These are phyloP conservation scores for Polygonum aviculare DNA, from an alignment of 148 eudicot genomes.

Conservation along the genomic window DNA sequence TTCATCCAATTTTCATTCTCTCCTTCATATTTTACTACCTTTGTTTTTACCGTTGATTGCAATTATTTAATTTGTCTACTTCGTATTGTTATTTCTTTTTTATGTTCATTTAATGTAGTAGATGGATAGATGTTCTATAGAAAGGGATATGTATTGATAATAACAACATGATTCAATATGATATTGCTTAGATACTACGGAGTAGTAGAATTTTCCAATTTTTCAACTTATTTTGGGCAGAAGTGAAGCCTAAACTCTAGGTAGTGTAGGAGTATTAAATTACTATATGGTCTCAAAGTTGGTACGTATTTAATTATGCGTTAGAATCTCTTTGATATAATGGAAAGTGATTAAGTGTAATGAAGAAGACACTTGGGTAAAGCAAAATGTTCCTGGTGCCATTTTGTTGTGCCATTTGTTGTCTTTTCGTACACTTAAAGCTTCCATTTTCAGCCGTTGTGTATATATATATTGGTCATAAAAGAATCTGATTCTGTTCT, in stretches of 20 bases:
- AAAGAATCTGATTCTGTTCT: slow-evolving; percentile 1
- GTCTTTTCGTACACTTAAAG: background rate
- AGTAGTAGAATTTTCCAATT: too few relatives aligned
- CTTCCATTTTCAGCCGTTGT: background rate
- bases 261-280: too few relatives aligned
- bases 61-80: background rate
- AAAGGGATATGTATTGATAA: background rate
- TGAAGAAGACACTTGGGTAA: background rate
- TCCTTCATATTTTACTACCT: background rate
- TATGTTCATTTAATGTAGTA: background rate
- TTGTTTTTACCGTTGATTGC: background rate
- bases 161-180: too few relatives aligned
- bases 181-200: too few relatives aligned
- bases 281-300: background rate
- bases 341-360: background rate
- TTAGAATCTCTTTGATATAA: background rate
- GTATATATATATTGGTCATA: background rate
- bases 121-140: background rate
- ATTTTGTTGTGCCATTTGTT: slow-evolving; percentile 5
- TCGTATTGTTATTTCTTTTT: background rate
- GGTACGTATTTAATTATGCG: background rate
- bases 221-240: too few relatives aligned
- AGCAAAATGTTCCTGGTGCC: background rate
- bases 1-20: background rate
- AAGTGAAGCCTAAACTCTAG: too few relatives aligned